Base-by-base conservation (phyloP, 2,329 filamentous ascomycete genomes). In the Xylogone sp. region DNA sequence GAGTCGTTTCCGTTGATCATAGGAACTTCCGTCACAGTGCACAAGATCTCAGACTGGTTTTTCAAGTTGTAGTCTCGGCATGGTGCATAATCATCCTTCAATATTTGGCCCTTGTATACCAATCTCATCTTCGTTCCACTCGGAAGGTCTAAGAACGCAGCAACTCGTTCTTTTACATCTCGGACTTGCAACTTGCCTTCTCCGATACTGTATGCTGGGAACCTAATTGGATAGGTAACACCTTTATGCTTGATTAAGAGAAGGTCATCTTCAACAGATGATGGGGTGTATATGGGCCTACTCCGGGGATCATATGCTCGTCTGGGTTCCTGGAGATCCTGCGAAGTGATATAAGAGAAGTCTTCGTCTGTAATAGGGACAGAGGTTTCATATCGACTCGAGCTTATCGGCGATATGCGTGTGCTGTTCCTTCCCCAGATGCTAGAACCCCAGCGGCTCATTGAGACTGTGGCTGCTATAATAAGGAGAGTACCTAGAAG, bases 311-410 rank as follows among this genome's bases (percentile, higher is more conserved):
- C 71, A 55, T 77, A 75, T n/a, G 69, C 62, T 66, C 62, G 65
- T 54, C 64, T 68, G 21, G 68, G 68, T 31, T 73, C 69, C 54
- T 81, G 76, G 39, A 91, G 68, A 62, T 92, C 87, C 62, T 88
- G 82, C 22, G 84, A 84, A n/a, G 87, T 90, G 65, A 92, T 91
- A 73, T 93, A 92, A 65, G 83, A 86, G 68, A 84, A 93, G 71
- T 92, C 88, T 29, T 86, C 81, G 59, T 90, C 86, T 60, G 82
- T 87, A 53, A 92, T 84, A 27, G 83, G 80, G 10, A 13, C 34
- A 4, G 34, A 39, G n/a, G 10, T 16, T 9, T 77, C 69, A 42
- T 75, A 73, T 44, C 55, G 49, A 53, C 63, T 55, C 39, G 62
- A 62, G 47, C 64, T 60, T 53, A 66, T 68, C 6, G 65, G 66